A percentile compares a stretch with the other conserved stretches of the same genome.
Evolutionary conservation across 2,329 filamentous ascomycete species (phyloP).

Genomic region (Bisporella sp.): DNA sequence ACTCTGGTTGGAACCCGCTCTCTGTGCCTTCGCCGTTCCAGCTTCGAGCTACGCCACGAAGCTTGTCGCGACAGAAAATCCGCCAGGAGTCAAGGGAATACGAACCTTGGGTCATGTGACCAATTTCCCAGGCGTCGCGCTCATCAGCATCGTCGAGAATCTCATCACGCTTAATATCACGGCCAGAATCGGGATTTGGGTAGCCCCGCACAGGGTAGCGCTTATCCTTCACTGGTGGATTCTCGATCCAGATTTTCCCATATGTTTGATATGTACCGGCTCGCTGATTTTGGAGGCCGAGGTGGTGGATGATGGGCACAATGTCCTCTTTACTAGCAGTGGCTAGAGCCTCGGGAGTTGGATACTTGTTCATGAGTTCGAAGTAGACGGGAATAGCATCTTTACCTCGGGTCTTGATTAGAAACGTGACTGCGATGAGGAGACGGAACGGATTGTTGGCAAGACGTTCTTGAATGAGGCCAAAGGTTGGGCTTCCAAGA

Average conservation of each 20-base stretch:
- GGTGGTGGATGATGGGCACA: slow-evolving; percentile 54
- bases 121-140: slow-evolving; percentile 65
- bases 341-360: slow-evolving; percentile 57
- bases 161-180: slow-evolving; percentile 39
- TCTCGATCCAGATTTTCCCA: slow-evolving; percentile 59
- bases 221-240: slow-evolving; percentile 52
- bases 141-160: slow-evolving; percentile 37
- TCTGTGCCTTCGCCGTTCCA: slow-evolving; percentile 53
- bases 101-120: slow-evolving; percentile 71
- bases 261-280: slow-evolving; percentile 62
- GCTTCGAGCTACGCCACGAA: slow-evolving; percentile 58
- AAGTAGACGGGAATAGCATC: slow-evolving; percentile 72
- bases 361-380: slow-evolving; percentile 59
- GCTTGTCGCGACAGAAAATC: slow-evolving; percentile 80
- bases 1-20: slow-evolving; percentile 69
- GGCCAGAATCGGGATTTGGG: slow-evolving; percentile 40
- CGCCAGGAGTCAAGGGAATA: slow-evolving; percentile 89
- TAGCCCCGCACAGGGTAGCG: slow-evolving; percentile 52
- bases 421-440: slow-evolving; percentile 74
- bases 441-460: slow-evolving; percentile 71
- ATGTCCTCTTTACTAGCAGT: slow-evolving; percentile 49
- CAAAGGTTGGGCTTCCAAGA: slow-evolving; percentile 57
- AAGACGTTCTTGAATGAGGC: slow-evolving; percentile 78
- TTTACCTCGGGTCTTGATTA: slow-evolving; percentile 72
- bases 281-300: slow-evolving; percentile 66